Conservation (phyloP, 192 early-diverging fungal genomes). For the Backusella westeae region DNA sequence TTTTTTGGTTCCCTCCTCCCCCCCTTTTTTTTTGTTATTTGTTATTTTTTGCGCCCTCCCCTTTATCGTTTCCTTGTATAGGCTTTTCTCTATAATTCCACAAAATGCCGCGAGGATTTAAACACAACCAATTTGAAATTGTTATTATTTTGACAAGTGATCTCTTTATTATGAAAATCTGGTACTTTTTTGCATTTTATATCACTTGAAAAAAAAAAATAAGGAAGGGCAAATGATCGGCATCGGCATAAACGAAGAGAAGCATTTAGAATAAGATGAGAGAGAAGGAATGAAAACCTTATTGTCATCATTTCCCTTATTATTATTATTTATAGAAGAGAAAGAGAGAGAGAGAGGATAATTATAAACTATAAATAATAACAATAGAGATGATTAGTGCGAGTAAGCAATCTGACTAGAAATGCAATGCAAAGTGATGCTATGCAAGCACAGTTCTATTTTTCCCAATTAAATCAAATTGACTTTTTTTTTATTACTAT, state of each 20-base stretch:
- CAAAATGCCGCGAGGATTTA: not conserved
- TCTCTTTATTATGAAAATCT: not conserved
- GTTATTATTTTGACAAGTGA: not conserved
- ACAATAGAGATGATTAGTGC: not conserved
- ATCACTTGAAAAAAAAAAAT: not conserved
- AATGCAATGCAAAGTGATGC: conserved; percentile 2
- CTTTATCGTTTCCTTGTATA: not conserved
- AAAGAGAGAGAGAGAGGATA: not conserved
- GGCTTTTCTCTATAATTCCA: not conserved
- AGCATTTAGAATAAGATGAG: not conserved
- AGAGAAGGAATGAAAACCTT: not conserved
- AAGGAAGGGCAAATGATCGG: no score
- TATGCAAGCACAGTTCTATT: conserved; percentile 1
- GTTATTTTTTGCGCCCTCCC: not conserved
- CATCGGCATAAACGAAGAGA: no score
- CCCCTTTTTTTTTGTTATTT: not conserved
- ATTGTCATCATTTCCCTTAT: not conserved
- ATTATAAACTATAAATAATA: not conserved
- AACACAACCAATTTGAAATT: not conserved
- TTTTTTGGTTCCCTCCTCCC: no score
- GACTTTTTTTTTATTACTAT: not conserved
- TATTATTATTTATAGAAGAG: not conserved
- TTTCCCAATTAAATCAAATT: not conserved
- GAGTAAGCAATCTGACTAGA: not conserved
- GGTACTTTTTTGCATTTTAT: not conserved